These are phyloP conservation scores for Asterochloris sp. DNA, from an alignment of 139 green algal genomes.

Conservation along the genomic window DNA sequence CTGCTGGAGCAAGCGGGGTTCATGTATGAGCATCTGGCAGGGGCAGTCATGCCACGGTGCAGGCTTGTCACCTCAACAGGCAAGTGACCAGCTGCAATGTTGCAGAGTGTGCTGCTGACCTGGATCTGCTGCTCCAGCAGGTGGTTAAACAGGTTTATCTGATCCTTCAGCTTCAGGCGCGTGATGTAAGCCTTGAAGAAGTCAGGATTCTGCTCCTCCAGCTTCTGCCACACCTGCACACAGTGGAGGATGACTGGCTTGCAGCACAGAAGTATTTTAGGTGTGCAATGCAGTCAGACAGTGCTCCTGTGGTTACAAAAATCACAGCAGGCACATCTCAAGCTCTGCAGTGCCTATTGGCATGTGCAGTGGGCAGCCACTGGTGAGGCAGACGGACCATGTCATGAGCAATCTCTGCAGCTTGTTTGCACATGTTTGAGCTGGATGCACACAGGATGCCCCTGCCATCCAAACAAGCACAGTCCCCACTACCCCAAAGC, in stretches of 20 bases:
- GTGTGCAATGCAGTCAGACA: background rate
- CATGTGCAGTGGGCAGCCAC: too few species aligned
- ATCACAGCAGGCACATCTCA: background rate
- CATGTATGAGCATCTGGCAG: background rate
- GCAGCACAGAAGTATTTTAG: conserved; percentile 1
- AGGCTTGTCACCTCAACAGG: too few species aligned
- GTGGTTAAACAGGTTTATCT: conserved; percentile 94
- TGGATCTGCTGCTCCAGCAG: conserved; percentile 82
- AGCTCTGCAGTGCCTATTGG: too few species aligned
- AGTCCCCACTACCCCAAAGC: too few species aligned
- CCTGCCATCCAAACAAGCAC: too few species aligned
- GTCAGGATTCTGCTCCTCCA: conserved; percentile 91
- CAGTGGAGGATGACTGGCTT: too few species aligned
- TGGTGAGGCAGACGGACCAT: too few species aligned
- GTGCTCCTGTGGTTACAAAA: background rate
- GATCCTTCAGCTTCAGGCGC: conserved; percentile 81
- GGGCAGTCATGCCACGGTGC: background rate
- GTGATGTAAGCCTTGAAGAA: conserved; percentile 91
- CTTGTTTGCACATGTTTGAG: too few species aligned
- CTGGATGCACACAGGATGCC: too few species aligned
- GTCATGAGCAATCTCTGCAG: too few species aligned
- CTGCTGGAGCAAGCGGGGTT: background rate
- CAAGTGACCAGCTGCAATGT: background rate
- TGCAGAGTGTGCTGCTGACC: conserved; percentile 27
- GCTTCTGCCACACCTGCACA: conserved; percentile 76